These are phyloP conservation scores for Mucor circinelloides DNA, from an alignment of 371 early-diverging fungal species.

Conservation along the genomic window DNA sequence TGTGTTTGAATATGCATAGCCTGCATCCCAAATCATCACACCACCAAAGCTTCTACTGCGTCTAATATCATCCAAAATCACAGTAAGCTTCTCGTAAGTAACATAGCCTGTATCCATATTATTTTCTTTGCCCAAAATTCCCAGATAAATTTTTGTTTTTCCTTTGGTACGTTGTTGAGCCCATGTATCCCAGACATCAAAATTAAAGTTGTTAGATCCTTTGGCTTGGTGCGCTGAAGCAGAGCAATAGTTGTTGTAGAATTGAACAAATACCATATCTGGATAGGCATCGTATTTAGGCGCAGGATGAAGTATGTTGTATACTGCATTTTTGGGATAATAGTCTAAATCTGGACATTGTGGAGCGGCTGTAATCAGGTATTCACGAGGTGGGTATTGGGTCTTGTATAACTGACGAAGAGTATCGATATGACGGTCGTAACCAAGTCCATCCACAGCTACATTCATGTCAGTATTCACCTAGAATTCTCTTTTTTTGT, in stretches of 20 bases:
- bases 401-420: constrained; percentile 40
- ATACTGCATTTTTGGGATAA: constrained; percentile 47
- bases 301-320: constrained; percentile 40
- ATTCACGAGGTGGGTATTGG: constrained; percentile 38
- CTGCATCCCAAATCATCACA: constrained; percentile 73
- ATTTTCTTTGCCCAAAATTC: constrained; percentile 54
- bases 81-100: constrained; percentile 36
- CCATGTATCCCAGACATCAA: constrained; percentile 59
- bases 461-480: background rate
- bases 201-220: constrained; percentile 53
- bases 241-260: constrained; percentile 73
- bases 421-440: constrained; percentile 32
- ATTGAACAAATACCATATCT: constrained; percentile 73
- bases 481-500: background rate
- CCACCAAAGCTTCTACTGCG: constrained; percentile 58
- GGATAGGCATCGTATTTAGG: constrained; percentile 39
- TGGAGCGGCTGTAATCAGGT: constrained; percentile 55
- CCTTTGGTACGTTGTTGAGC: constrained; percentile 25
- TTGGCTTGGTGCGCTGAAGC: constrained; percentile 33
- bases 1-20: constrained; percentile 44
- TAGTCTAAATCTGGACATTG: constrained; percentile 62
- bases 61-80: constrained; percentile 40
- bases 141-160: constrained; percentile 52
- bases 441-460: constrained; percentile 29
- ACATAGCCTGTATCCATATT: constrained; percentile 62